Evolutionary conservation across 768 basidiomycete genomes (phyloP).

Genomic region (Mycena maculata): DNA sequence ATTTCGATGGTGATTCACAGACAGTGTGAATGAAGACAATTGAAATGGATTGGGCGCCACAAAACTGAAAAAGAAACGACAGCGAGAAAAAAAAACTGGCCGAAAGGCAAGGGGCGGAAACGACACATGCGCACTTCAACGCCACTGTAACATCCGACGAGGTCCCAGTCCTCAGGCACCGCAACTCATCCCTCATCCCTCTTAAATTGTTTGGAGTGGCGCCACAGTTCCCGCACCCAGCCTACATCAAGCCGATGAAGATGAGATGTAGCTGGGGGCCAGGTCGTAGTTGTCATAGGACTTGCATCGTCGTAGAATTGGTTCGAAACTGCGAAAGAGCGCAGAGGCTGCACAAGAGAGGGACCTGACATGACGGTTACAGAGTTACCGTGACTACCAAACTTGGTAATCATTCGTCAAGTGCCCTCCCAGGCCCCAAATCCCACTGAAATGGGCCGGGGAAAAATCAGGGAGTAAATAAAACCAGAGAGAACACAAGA

Average conservation of each 20-base stretch:
- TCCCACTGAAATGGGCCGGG: slow-evolving; percentile 10
- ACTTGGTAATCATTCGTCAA: slow-evolving; percentile 17
- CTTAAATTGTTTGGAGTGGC: not conserved
- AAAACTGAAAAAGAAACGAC: not conserved
- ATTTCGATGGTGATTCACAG: no score
- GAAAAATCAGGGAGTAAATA: not conserved
- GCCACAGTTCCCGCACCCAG: not conserved
- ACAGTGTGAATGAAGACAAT: no score
- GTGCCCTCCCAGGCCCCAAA: no score
- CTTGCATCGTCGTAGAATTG: not conserved
- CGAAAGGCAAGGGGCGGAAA: not conserved
- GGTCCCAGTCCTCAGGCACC: no score
- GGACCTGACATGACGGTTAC: not conserved
- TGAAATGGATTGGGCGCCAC: no score
- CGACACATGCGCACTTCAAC: no score
- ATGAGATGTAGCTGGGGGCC: not conserved
- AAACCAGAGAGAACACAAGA: not conserved
- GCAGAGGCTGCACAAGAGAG: not conserved
- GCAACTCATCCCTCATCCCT: not conserved
- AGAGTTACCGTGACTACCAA: slow-evolving; percentile 13
- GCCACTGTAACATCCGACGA: no score
- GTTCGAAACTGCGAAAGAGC: no score
- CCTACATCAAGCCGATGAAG: not conserved
- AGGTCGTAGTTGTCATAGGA: not conserved
- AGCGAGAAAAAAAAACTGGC: not conserved